Evolutionary conservation across 2,329 filamentous ascomycete genomes (phyloP), one percentile per base, ranked within the genome.

Genomic region (Pseudogymnoascus sp.): DNA sequence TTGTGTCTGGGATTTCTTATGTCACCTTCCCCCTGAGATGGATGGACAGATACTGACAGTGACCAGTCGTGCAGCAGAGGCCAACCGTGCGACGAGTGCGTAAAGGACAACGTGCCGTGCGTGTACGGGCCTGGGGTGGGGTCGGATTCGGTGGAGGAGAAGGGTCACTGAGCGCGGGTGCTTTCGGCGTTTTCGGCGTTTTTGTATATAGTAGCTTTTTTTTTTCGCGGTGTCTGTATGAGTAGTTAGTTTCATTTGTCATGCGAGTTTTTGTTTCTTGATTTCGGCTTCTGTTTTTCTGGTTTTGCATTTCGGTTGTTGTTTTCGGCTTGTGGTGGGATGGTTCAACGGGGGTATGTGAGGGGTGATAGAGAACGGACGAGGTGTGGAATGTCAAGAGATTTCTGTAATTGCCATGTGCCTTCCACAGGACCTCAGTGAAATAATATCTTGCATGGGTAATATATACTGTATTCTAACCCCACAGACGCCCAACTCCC

Each of bases 381-480:
- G 22, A 28, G 3, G 20, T 2, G 14, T 3, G 4, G 12, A 50
- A 50, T 50, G 43, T 50, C 43, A 50, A 50, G 43, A 30, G 25
- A 50, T 6, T 30, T 50, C n/a, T 30, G 43, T 50, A 50, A 30
- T 28, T 18, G 9, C n/a, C 28, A 0, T n/a, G 43, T 30, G 25
- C 43, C 25, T 16, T n/a, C n/a, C 7, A 6, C 7, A n/a, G 4
- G n/a, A 30, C 43, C 14, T 50, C 14, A 18, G 43, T 50, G 43
- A 50, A 50, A 50, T 50, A 30, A 30, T 2, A 50, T 50, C 7
- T 50, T 50, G 3, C 1, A 50, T 50, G 43, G 8, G 43, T 50
- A 30, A 50, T 50, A 50, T 50, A 50, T 50, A 50, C 25, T 50
- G 43, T 50, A 50, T 50, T 30, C 43, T 50, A 47, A 47, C 5